A percentile compares a stretch with the other conserved stretches of the same genome.
Conservation (phyloP, 176 grass and related monocot genomes). For the Carex pumila region DNA sequence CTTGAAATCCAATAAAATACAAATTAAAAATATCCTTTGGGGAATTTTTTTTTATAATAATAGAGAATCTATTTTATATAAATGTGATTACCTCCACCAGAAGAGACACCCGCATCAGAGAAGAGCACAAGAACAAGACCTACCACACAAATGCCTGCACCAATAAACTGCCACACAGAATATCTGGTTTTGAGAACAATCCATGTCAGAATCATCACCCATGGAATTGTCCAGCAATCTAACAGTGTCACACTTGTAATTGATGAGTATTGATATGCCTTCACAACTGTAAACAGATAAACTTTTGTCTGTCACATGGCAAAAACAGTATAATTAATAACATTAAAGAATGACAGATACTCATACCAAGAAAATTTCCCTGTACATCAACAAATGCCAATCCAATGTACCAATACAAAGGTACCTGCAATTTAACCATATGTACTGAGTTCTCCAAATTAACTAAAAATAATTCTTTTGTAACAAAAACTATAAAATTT, state of each 20-base stretch:
- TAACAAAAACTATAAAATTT: neutral
- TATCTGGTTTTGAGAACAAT: slow-evolving; percentile 74
- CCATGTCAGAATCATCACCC: slow-evolving; percentile 80
- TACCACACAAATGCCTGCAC: slow-evolving; percentile 48
- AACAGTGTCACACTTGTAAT: slow-evolving; percentile 87
- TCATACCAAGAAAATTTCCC: slow-evolving; percentile 70
- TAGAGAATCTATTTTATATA: slow-evolving; percentile 10
- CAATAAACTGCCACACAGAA: slow-evolving; percentile 48
- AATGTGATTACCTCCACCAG: slow-evolving; percentile 43
- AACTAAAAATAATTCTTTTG: neutral
- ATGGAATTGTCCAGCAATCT: slow-evolving; percentile 83
- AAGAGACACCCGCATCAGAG: slow-evolving; percentile 55
- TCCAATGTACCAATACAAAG: slow-evolving; percentile 79
- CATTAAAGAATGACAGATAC: neutral
- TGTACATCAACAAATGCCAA: slow-evolving; percentile 75
- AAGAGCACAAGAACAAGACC: slow-evolving; percentile 67
- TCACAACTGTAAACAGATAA: slow-evolving; percentile 47
- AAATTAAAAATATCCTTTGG: neutral
- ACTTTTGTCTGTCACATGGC: neutral
- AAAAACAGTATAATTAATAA: neutral
- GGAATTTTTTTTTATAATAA: neutral
- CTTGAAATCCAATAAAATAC: neutral
- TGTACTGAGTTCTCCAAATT: neutral
- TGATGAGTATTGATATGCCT: slow-evolving; percentile 85
- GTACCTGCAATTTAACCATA: slow-evolving; percentile 41